These are phyloP conservation scores for Canariomyces notabilis DNA, from an alignment of 2,329 filamentous ascomycete species.

Conservation along the genomic window DNA sequence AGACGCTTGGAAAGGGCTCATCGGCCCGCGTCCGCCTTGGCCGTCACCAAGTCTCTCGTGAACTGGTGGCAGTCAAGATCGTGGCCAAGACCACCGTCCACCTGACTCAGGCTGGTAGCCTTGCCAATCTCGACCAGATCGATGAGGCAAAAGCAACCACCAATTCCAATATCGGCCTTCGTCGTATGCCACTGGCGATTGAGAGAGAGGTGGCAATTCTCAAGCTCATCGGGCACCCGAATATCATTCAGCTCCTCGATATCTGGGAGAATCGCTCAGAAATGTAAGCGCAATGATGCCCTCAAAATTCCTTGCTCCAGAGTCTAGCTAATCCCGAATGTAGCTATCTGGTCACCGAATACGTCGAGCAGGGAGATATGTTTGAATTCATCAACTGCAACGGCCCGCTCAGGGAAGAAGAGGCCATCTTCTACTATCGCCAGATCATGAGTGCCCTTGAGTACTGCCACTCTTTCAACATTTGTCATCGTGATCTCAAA, in stretches of 20 bases:
- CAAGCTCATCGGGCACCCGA: conserved; percentile 90
- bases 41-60: conserved; percentile 70
- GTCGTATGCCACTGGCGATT: conserved; percentile 77
- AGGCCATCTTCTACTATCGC: conserved; percentile 79
- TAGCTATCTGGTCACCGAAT: conserved; percentile 93
- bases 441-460: conserved; percentile 90
- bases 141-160: conserved; percentile 53
- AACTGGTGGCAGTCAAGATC: conserved; percentile 91
- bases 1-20: conserved; percentile 81
- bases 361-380: conserved; percentile 72
- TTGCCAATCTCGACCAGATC: conserved; percentile 75
- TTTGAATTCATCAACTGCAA: conserved; percentile 78
- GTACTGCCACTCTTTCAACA: conserved; percentile 90
- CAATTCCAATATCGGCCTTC: conserved; percentile 48
- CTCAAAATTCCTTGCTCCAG: neutral
- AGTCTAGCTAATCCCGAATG: neutral
- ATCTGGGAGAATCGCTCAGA: conserved; percentile 97
- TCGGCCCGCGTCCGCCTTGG: conserved; percentile 84
- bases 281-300: conserved; percentile 57
- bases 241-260: conserved; percentile 91
- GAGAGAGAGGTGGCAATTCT: conserved; percentile 95
- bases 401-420: conserved; percentile 70
- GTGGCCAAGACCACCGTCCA: conserved; percentile 78
- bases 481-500: conserved; percentile 94
- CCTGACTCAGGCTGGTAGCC: conserved; percentile 77